Conservation (phyloP, 2,329 filamentous ascomycete species). For the Magnaporthales sp. region DNA sequence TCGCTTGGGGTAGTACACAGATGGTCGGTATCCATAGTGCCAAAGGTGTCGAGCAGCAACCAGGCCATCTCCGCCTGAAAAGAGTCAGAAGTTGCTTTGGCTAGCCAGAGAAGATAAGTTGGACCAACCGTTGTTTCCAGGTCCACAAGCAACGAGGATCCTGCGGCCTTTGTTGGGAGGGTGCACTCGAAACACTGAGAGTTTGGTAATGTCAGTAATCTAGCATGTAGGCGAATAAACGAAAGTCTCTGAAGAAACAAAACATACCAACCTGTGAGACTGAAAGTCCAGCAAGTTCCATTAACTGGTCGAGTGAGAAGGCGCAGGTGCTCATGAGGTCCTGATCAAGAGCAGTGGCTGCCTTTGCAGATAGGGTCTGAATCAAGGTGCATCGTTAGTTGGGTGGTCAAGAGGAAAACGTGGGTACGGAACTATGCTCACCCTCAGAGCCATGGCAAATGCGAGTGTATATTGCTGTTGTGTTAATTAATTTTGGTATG, state of each 20-base stretch:
- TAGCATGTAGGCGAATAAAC: neutral
- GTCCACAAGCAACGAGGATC: slow-evolving; percentile 84
- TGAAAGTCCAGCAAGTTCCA: slow-evolving; percentile 90
- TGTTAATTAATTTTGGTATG: neutral
- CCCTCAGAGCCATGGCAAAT: slow-evolving; percentile 2
- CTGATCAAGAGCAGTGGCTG: slow-evolving; percentile 80
- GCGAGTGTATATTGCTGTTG: neutral
- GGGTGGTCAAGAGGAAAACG: neutral
- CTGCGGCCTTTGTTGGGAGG: slow-evolving; percentile 62
- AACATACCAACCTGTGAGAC: slow-evolving; percentile 77
- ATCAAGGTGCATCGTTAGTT: neutral
- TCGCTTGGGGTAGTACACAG: slow-evolving; percentile 87
- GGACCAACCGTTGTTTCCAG: slow-evolving; percentile 57
- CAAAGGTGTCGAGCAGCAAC: slow-evolving; percentile 87
- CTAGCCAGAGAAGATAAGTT: neutral
- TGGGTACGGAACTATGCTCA: neutral
- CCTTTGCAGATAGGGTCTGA: slow-evolving; percentile 79
- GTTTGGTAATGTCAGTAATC: neutral
- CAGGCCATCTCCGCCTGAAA: slow-evolving; percentile 80
- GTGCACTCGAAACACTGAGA: slow-evolving; percentile 72
- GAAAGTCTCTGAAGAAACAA: neutral
- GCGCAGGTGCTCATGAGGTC: slow-evolving; percentile 85
- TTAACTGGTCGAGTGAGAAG: slow-evolving; percentile 92
- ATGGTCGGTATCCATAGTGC: slow-evolving; percentile 85
- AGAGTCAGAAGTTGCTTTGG: slow-evolving; percentile 19